These are phyloP conservation scores for Xenoacremonium recifei DNA, from an alignment of 2,329 filamentous ascomycete genomes.

Conservation along the genomic window DNA sequence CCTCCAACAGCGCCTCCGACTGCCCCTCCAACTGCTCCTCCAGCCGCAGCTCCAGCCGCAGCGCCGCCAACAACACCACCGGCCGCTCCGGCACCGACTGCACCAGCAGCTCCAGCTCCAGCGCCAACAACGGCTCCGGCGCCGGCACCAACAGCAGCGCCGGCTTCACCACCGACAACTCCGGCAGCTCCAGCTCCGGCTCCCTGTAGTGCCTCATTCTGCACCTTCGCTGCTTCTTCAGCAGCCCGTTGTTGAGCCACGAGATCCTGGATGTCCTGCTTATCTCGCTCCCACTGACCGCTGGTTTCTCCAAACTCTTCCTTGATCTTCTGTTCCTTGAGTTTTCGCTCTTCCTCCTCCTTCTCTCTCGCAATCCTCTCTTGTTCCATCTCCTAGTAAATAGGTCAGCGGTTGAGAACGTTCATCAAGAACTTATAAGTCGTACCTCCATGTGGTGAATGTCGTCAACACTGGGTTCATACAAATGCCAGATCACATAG, in stretches of 20 bases:
- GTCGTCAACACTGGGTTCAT: slow-evolving; percentile 97
- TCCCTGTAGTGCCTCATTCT: not conserved
- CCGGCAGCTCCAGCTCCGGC: not conserved
- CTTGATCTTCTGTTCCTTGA: slow-evolving; percentile 71
- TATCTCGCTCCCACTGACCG: slow-evolving; percentile 87
- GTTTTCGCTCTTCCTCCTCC: slow-evolving; percentile 66
- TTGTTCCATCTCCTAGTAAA: slow-evolving; percentile 79
- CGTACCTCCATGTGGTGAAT: slow-evolving; percentile 89
- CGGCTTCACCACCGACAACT: not conserved
- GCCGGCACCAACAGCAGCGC: no score
- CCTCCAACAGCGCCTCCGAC: not conserved
- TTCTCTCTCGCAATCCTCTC: slow-evolving; percentile 78
- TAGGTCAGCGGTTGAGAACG: slow-evolving; percentile 13
- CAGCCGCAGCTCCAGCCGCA: no score
- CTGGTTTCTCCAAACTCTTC: slow-evolving; percentile 75
- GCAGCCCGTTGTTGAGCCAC: slow-evolving; percentile 26
- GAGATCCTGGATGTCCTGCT: slow-evolving; percentile 71
- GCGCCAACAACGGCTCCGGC: not conserved
- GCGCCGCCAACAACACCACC: not conserved
- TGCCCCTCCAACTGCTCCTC: no score
- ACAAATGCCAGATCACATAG: slow-evolving; percentile 99
- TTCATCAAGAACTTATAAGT: slow-evolving; percentile 1
- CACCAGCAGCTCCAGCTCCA: not conserved
- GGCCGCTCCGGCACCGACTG: not conserved
- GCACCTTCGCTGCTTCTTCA: not conserved